Conservation (phyloP, 2,329 filamentous ascomycete species). For the Cladosporium sp. region DNA sequence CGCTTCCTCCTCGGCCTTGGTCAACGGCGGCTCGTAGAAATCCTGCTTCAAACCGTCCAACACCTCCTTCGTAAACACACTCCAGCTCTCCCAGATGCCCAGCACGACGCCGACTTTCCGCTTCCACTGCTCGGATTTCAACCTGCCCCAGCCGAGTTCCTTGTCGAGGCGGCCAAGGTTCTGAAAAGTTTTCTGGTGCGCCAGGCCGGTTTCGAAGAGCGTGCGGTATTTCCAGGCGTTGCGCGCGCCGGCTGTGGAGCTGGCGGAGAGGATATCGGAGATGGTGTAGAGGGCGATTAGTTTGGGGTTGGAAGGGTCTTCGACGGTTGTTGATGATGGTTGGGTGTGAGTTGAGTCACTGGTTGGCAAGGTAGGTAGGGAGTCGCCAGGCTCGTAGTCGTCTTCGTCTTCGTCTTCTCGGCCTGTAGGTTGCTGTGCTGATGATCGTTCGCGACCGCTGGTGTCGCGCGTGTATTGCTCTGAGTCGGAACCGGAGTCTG, state of each 20-base stretch:
- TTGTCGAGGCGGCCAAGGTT: conserved; percentile 69
- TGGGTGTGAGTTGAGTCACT: not conserved
- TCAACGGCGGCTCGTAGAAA: conserved; percentile 67
- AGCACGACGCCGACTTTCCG: conserved; percentile 67
- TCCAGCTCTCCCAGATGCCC: conserved; percentile 63
- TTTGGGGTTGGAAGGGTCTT: conserved; percentile 67
- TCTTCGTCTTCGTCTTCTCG: conserved; percentile 34
- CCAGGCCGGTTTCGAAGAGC: conserved; percentile 70
- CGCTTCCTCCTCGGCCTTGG: conserved; percentile 46
- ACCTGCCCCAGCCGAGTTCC: conserved; percentile 70
- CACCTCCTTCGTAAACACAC: conserved; percentile 66
- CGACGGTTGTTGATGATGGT: conserved; percentile 20
- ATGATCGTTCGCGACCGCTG: conserved; percentile 27
- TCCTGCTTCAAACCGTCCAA: conserved; percentile 66
- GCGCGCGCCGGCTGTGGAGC: conserved; percentile 68
- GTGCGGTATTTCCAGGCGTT: conserved; percentile 84
- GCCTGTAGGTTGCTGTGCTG: not conserved
- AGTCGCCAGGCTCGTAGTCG: conserved; percentile 34
- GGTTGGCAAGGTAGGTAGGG: conserved; percentile 17
- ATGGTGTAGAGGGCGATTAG: conserved; percentile 78
- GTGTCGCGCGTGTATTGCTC: not conserved
- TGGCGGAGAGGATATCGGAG: conserved; percentile 75
- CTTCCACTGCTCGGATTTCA: conserved; percentile 82
- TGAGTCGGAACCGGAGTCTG: conserved; percentile 29
- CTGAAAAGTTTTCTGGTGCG: conserved; percentile 66